A percentile compares a stretch with the other conserved stretches of the same genome.
Evolutionary conservation across 306 rosid genomes (phyloP).

Genomic region (Argentina anserina): DNA sequence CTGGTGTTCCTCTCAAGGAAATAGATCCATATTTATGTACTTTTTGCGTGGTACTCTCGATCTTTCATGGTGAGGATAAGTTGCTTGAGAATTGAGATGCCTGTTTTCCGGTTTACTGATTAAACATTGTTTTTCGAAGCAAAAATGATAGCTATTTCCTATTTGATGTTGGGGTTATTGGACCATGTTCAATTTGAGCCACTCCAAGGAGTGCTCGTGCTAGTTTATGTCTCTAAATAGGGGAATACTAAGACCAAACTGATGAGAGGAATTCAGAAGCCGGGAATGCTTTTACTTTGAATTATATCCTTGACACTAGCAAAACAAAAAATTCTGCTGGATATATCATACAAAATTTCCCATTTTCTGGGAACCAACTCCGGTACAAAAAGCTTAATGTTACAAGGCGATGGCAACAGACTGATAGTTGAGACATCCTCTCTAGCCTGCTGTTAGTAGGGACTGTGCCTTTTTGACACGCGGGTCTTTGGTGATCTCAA

Average conservation of each 20-base stretch:
- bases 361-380: not conserved
- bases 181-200: not conserved
- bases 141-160: not conserved
- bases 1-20: not conserved
- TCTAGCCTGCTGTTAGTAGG: slow-evolving; percentile 39
- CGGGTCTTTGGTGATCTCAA: slow-evolving; percentile 44
- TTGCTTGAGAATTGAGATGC: not conserved
- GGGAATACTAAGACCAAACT: not conserved
- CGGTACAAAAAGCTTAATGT: not conserved
- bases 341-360: not conserved
- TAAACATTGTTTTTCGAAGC: not conserved
- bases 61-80: not conserved
- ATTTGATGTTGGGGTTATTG: not conserved
- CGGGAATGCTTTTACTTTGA: not conserved
- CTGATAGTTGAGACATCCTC: not conserved
- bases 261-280: not conserved
- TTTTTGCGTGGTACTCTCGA: not conserved
- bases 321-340: not conserved
- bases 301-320: not conserved
- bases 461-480: slow-evolving; percentile 61
- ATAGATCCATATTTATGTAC: not conserved
- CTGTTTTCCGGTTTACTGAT: not conserved
- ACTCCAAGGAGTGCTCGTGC: not conserved
- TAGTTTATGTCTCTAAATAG: not conserved
- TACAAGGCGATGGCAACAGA: not conserved